phyloP scores from a whole-genome alignment of 2,329 filamentous ascomycete species.

The Curvularia hawaiiensis region DNA sequence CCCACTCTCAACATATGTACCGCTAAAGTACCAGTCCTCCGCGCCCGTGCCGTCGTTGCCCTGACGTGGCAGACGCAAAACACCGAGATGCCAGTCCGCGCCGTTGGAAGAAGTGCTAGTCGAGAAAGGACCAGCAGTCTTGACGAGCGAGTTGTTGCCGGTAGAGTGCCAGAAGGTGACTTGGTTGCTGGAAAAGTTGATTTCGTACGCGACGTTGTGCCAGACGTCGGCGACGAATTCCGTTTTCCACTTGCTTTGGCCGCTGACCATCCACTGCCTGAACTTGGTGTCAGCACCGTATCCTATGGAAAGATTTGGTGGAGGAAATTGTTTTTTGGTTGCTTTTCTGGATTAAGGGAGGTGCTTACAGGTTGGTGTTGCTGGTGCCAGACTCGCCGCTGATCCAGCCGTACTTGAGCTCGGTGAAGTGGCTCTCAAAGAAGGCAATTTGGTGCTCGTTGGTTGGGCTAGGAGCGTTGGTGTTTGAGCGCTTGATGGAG shows the following conservation, averaged over 20 bases:
- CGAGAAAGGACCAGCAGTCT: conserved; percentile 65
- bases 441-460: conserved; percentile 71
- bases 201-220: conserved; percentile 78
- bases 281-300: not conserved
- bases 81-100: conserved; percentile 74
- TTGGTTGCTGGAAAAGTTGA: conserved; percentile 66
- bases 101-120: conserved; percentile 69
- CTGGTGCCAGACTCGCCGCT: conserved; percentile 55
- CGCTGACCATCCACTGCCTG: conserved; percentile 66
- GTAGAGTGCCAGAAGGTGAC: conserved; percentile 75
- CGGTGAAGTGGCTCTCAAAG: conserved; percentile 75
- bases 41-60: conserved; percentile 57
- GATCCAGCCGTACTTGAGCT: conserved; percentile 72
- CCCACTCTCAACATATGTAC: conserved; percentile 71
- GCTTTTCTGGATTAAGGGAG: not conserved
- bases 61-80: conserved; percentile 66
- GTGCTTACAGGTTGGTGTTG: conserved; percentile 54
- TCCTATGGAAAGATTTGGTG: not conserved
- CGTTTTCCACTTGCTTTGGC: conserved; percentile 66
- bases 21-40: conserved; percentile 75
- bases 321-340: not conserved
- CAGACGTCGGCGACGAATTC: conserved; percentile 67
- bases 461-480: conserved; percentile 64
- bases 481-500: conserved; percentile 63
- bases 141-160: conserved; percentile 61